A percentile compares a stretch with the other conserved stretches of the same genome.
These are phyloP conservation scores for Beauveria sp. DNA, from an alignment of 2,329 filamentous ascomycete species.

Conservation along the genomic window DNA sequence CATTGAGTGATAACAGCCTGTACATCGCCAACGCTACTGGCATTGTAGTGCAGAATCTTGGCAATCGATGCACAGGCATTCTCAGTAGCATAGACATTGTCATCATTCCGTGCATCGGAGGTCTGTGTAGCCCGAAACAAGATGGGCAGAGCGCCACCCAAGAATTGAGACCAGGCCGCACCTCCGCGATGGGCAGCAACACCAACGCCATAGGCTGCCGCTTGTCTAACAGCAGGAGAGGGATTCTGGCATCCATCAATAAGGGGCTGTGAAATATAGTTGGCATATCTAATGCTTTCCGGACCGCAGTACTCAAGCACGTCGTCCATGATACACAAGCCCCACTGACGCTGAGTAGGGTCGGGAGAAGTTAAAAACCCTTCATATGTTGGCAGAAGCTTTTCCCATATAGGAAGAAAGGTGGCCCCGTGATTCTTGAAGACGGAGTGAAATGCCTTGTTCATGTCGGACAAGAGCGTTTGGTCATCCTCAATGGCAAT, in stretches of 20 bases:
- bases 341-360: slow-evolving; percentile 93
- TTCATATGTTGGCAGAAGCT: slow-evolving; percentile 76
- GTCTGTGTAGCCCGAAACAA: slow-evolving; percentile 81
- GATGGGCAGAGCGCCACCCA: slow-evolving; percentile 68
- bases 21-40: slow-evolving; percentile 64
- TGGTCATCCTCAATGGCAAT: slow-evolving; percentile 97
- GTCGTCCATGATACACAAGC: slow-evolving; percentile 97
- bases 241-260: slow-evolving; percentile 78
- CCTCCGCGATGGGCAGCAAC: slow-evolving; percentile 93
- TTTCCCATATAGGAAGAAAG: slow-evolving; percentile 86
- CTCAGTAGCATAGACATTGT: slow-evolving; percentile 94
- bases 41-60: slow-evolving; percentile 91
- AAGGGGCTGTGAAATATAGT: slow-evolving; percentile 80
- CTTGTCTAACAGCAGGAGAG: slow-evolving; percentile 88
- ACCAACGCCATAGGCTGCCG: slow-evolving; percentile 90
- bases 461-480: slow-evolving; percentile 95
- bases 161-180: slow-evolving; percentile 77
- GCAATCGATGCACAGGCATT: slow-evolving; percentile 95
- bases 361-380: slow-evolving; percentile 74
- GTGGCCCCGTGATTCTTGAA: slow-evolving; percentile 89
- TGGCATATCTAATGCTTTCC: slow-evolving; percentile 78
- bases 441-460: slow-evolving; percentile 98
- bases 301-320: slow-evolving; percentile 94
- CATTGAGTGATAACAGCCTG: slow-evolving; percentile 75
- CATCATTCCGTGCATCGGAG: slow-evolving; percentile 75